These are phyloP conservation scores for Gossypium davidsonii DNA, from an alignment of 441 rosid genomes.

Conservation along the genomic window DNA sequence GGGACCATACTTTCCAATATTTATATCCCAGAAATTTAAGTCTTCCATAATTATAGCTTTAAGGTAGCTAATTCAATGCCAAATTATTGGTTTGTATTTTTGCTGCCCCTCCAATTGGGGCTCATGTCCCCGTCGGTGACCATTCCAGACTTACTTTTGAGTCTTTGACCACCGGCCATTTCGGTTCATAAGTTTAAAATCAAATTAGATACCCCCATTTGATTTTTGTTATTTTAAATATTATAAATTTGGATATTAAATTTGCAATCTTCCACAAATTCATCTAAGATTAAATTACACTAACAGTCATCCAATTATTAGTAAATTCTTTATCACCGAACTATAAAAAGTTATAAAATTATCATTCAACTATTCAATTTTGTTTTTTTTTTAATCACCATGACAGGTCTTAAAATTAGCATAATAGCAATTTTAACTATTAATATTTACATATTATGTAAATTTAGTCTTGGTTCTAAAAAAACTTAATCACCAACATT, in stretches of 20 bases:
- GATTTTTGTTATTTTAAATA: neutral
- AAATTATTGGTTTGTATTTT: neutral
- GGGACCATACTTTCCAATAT: neutral
- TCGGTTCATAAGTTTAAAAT: neutral
- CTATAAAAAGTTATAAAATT: too few relatives aligned
- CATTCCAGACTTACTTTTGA: constrained; percentile 25
- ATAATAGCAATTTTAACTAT: too few relatives aligned
- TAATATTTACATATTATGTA: too few relatives aligned
- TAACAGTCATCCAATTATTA: too few relatives aligned
- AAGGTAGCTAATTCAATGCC: neutral
- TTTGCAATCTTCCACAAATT: neutral
- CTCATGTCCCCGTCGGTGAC: neutral
- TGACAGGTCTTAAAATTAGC: too few relatives aligned
- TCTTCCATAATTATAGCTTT: neutral
- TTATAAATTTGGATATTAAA: constrained; percentile 6
- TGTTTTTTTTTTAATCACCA: too few relatives aligned
- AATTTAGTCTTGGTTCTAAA: too few relatives aligned
- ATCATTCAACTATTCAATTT: too few relatives aligned
- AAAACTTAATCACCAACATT: too few relatives aligned
- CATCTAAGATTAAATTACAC: too few relatives aligned
- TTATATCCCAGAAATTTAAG: neutral
- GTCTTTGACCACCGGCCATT: constrained; percentile 26
- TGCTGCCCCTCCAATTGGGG: constrained; percentile 7
- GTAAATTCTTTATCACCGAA: too few relatives aligned
- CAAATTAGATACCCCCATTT: neutral